Evolutionary conservation across 2,329 filamentous ascomycete genomes (phyloP).

Genomic region (Furcasterigmium furcatum): DNA sequence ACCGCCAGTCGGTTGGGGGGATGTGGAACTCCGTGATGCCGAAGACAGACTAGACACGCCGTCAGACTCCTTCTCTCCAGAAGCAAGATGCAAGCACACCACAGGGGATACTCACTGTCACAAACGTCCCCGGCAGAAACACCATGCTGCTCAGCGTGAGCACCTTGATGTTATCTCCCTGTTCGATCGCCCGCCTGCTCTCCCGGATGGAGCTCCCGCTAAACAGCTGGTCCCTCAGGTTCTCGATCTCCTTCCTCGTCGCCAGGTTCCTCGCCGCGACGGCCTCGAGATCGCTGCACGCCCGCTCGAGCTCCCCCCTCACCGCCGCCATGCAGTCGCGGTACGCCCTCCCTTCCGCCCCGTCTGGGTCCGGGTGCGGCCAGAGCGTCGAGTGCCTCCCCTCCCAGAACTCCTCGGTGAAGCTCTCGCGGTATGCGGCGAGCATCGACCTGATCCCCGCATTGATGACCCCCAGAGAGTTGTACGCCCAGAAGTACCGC

Average conservation of each 20-base stretch:
- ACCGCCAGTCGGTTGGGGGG: slow-evolving; percentile 38
- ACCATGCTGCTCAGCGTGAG: slow-evolving; percentile 59
- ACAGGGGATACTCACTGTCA: slow-evolving; percentile 37
- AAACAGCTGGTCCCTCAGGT: slow-evolving; percentile 59
- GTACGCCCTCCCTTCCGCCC: slow-evolving; percentile 42
- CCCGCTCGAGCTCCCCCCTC: slow-evolving; percentile 45
- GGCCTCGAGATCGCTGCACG: slow-evolving; percentile 44
- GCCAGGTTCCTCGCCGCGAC: slow-evolving; percentile 49
- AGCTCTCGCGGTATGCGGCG: slow-evolving; percentile 52
- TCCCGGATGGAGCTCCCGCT: slow-evolving; percentile 61
- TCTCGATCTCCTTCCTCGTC: slow-evolving; percentile 51
- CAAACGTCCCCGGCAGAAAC: slow-evolving; percentile 59
- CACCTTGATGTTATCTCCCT: slow-evolving; percentile 60
- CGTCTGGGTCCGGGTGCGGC: slow-evolving; percentile 46
- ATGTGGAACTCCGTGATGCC: slow-evolving; percentile 47
- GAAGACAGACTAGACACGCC: slow-evolving; percentile 41
- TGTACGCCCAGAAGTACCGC: slow-evolving; percentile 61
- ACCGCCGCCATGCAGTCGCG: slow-evolving; percentile 42
- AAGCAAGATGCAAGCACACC: background rate
- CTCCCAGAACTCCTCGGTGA: slow-evolving; percentile 56
- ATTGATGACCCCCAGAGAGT: slow-evolving; percentile 58
- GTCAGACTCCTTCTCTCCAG: too few relatives aligned
- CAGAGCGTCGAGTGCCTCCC: slow-evolving; percentile 52
- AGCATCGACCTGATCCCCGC: slow-evolving; percentile 57
- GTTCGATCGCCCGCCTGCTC: slow-evolving; percentile 57